A percentile compares a stretch with the other conserved stretches of the same genome.
phyloP scores from a whole-genome alignment of 2,329 filamentous ascomycete genomes.

The Botrytis hyacinthi region DNA sequence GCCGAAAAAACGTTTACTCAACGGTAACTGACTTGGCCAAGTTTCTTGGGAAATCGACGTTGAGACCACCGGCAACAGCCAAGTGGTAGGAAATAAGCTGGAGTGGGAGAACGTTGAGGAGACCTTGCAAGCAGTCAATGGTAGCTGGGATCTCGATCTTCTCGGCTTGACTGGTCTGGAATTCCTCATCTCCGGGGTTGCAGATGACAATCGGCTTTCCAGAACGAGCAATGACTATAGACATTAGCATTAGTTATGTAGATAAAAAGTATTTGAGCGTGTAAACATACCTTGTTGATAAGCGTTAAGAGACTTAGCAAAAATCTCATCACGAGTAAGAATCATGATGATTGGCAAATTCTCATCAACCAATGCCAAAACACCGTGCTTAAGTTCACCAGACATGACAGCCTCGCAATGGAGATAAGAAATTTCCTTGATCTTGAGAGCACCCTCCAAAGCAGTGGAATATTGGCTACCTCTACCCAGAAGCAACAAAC shows the following conservation, averaged over 20 bases:
- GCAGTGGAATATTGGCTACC: slow-evolving; percentile 97
- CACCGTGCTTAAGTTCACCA: slow-evolving; percentile 98
- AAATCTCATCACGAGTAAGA: slow-evolving; percentile 90
- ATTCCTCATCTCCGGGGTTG: slow-evolving; percentile 87
- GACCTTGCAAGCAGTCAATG: slow-evolving; percentile 90
- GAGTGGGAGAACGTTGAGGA: slow-evolving; percentile 95
- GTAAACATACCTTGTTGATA: slow-evolving; percentile 81
- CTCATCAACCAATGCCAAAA: slow-evolving; percentile 94
- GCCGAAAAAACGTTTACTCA: slow-evolving; percentile 60
- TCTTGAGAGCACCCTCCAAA: slow-evolving; percentile 95
- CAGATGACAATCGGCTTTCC: slow-evolving; percentile 99
- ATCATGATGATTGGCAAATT: slow-evolving; percentile 99
- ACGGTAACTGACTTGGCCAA: slow-evolving; percentile 98
- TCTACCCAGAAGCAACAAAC: slow-evolving; percentile 85
- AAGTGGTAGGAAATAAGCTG: slow-evolving; percentile 99
- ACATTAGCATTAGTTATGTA: slow-evolving; percentile 34
- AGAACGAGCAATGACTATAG: slow-evolving; percentile 82
- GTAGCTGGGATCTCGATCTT: slow-evolving; percentile 98
- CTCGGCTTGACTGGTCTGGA: slow-evolving; percentile 82
- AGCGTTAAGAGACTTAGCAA: slow-evolving; percentile 98
- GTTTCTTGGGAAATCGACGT: slow-evolving; percentile 98
- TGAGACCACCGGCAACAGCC: slow-evolving; percentile 90
- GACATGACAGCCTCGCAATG: slow-evolving; percentile 99
- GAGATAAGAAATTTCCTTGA: slow-evolving; percentile 99
- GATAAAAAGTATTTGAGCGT: background rate